Evolutionary conservation across 768 basidiomycete genomes (phyloP).

Genomic region (Lactarius evosmus): DNA sequence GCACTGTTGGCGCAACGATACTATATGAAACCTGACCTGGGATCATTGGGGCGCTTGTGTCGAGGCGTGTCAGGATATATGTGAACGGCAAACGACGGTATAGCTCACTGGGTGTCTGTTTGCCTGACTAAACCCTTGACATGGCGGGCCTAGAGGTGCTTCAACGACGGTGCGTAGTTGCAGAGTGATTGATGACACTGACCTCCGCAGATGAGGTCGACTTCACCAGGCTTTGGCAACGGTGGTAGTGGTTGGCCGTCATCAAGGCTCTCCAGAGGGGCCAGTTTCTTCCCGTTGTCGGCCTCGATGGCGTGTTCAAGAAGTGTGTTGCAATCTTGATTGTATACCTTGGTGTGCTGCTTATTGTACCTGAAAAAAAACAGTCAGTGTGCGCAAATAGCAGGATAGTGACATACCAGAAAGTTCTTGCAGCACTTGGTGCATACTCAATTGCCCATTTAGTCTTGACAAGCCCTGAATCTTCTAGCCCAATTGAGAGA

Average conservation of each 20-base stretch:
- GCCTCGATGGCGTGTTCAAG: constrained; percentile 56
- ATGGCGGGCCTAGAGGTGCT: constrained; percentile 57
- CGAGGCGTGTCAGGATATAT: background rate
- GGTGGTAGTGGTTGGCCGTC: constrained; percentile 38
- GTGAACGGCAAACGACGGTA: background rate
- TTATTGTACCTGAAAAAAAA: constrained; percentile 54
- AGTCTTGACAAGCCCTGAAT: constrained; percentile 60
- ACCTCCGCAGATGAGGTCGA: constrained; percentile 77
- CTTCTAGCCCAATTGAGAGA: constrained; percentile 61
- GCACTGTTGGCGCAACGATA: background rate
- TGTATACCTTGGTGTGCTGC: constrained; percentile 56
- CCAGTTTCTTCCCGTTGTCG: constrained; percentile 41
- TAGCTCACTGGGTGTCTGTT: constrained; percentile 56
- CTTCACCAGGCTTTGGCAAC: constrained; percentile 57
- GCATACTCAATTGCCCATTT: constrained; percentile 68
- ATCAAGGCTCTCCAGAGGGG: constrained; percentile 40
- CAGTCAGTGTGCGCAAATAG: constrained; percentile 5
- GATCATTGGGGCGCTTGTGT: constrained; percentile 53
- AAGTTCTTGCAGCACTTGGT: constrained; percentile 61
- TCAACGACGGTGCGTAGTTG: background rate
- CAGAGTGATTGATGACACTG: constrained; percentile 27
- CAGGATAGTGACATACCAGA: constrained; percentile 42
- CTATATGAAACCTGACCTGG: constrained; percentile 40
- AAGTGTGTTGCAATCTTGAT: constrained; percentile 58
- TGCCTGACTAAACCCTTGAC: constrained; percentile 66